phyloP scores from a whole-genome alignment of 371 early-diverging fungal genomes.

The Mucor velutinosus region DNA sequence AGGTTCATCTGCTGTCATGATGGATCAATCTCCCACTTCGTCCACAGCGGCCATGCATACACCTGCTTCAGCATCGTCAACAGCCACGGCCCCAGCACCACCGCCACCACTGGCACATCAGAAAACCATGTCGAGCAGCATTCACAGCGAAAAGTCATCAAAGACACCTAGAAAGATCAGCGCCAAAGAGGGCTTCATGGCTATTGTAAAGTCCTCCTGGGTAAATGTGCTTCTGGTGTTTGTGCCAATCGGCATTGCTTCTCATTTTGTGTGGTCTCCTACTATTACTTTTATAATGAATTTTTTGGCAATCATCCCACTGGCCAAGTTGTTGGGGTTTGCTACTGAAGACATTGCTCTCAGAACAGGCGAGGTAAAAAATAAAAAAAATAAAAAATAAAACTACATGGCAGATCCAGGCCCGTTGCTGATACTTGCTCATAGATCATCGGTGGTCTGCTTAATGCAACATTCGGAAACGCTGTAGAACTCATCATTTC shows the following conservation, averaged over 20 bases:
- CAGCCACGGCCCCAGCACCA: not conserved
- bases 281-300: constrained; percentile 78
- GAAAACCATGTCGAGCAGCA: not conserved
- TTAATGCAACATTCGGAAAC: constrained; percentile 87
- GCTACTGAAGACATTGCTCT: constrained; percentile 72
- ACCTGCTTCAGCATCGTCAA: not conserved
- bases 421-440: not conserved
- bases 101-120: not conserved
- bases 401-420: not conserved
- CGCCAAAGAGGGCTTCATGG: constrained; percentile 34
- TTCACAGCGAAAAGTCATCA: not conserved
- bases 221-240: constrained; percentile 72
- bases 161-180: constrained; percentile 9
- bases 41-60: not conserved
- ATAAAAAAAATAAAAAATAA: too few species aligned
- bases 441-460: constrained; percentile 83
- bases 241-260: constrained; percentile 77
- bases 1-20: not conserved
- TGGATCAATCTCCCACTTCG: not conserved
- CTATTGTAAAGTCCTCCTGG: constrained; percentile 58
- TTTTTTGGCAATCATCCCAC: constrained; percentile 87
- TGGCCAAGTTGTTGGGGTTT: constrained; percentile 69
- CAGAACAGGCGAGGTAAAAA: constrained; percentile 56
- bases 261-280: constrained; percentile 64
- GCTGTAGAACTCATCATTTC: constrained; percentile 85